phyloP scores from a whole-genome alignment of 163 green algal genomes.

The Chloromonas sp. region DNA sequence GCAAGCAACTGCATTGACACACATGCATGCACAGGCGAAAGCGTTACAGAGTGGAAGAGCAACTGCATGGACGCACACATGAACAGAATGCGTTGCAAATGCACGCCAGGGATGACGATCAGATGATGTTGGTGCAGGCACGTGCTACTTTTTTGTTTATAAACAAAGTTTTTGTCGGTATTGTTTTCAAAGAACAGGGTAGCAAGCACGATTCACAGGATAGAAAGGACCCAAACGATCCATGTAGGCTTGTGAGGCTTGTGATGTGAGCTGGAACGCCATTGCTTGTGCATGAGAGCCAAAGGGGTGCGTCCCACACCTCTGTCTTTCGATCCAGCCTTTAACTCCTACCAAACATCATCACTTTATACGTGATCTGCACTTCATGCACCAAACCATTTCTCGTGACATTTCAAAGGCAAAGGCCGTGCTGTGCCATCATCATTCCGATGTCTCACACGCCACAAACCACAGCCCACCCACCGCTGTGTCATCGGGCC shows the following conservation, averaged over 20 bases:
- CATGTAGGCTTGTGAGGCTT: no score
- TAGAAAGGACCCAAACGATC: no score
- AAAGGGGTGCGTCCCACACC: no score
- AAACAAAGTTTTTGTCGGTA: background rate
- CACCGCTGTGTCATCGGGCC: background rate
- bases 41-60: background rate
- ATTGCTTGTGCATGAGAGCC: no score
- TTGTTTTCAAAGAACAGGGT: background rate
- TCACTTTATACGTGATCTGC: background rate
- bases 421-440: background rate
- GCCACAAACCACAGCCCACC: background rate
- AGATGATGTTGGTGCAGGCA: background rate
- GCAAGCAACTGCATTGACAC: background rate
- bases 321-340: background rate
- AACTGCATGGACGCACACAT: background rate
- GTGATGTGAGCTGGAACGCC: no score
- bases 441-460: background rate
- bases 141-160: background rate
- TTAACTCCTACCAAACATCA: background rate
- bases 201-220: no score
- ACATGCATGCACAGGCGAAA: background rate
- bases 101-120: background rate
- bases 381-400: background rate
- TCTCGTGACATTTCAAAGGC: background rate
- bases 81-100: background rate